Percentiles rank a stretch among this genome's conserved stretches.
phyloP scores from a whole-genome alignment of 1,284 basidiomycete species.

The Trichosporon inkin region DNA sequence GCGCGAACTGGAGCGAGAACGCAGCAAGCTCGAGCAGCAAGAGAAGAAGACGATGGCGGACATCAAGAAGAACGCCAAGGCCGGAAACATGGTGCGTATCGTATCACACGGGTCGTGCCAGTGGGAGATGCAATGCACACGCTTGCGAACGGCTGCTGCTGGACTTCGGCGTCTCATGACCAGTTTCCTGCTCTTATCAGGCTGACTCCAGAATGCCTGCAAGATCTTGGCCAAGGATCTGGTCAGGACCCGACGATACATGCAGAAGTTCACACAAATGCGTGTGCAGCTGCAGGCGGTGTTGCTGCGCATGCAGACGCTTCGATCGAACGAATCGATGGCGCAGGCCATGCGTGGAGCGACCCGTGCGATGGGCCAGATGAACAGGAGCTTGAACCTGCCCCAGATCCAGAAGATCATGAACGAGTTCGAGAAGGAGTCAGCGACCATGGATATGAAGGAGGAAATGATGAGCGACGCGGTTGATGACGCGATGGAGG shows the following conservation, averaged over 20 bases:
- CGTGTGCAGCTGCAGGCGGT: slow-evolving; percentile 97
- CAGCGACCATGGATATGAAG: slow-evolving; percentile 99
- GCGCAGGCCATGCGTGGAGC: slow-evolving; percentile 98
- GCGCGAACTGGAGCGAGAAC: slow-evolving; percentile 92
- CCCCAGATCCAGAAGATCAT: slow-evolving; percentile 93
- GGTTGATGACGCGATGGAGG: slow-evolving; percentile 97
- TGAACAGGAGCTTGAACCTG: slow-evolving; percentile 94
- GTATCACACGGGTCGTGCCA: no score
- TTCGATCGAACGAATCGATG: slow-evolving; percentile 98
- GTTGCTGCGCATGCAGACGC: slow-evolving; percentile 88
- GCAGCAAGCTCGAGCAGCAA: slow-evolving; percentile 87
- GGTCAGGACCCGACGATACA: slow-evolving; percentile 87
- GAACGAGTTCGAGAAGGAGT: slow-evolving; percentile 97
- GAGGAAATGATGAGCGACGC: slow-evolving; percentile 99
- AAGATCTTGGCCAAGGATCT: slow-evolving; percentile 99
- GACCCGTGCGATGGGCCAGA: slow-evolving; percentile 95
- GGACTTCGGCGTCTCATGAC: neutral
- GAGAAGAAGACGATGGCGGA: slow-evolving; percentile 90
- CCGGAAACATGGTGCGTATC: slow-evolving; percentile 81
- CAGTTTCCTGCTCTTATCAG: no score
- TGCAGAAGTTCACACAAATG: slow-evolving; percentile 99
- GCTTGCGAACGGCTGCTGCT: neutral
- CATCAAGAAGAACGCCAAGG: slow-evolving; percentile 94
- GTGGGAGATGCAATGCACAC: neutral
- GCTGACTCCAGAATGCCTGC: slow-evolving; percentile 72